These are phyloP conservation scores for Camellia sinensis DNA, from an alignment of 148 eudicot genomes.

Conservation along the genomic window DNA sequence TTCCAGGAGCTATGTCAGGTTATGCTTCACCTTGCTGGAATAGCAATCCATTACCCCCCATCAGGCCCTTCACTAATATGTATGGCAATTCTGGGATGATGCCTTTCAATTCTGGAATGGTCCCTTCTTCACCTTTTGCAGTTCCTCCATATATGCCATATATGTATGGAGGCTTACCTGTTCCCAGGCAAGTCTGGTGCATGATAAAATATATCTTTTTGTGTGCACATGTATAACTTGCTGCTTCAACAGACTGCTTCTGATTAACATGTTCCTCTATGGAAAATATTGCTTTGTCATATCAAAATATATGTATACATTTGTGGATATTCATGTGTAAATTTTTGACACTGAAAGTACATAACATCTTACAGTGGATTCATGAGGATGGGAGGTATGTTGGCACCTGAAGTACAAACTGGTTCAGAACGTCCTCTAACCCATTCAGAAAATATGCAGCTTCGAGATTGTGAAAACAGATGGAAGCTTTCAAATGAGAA, in stretches of 20 bases:
- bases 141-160: constrained; percentile 46
- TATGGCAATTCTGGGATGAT: constrained; percentile 57
- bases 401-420: constrained; percentile 23
- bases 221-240: background rate
- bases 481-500: constrained; percentile 28
- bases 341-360: background rate
- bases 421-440: constrained; percentile 26
- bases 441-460: constrained; percentile 27
- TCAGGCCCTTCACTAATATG: constrained; percentile 42
- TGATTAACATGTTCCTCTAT: background rate
- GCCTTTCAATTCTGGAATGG: constrained; percentile 47
- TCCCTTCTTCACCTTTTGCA: constrained; percentile 37
- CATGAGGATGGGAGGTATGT: constrained; percentile 31
- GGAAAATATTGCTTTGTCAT: background rate
- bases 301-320: background rate
- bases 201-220: background rate
- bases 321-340: background rate
- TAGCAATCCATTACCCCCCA: constrained; percentile 30
- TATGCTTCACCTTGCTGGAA: constrained; percentile 58
- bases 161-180: constrained; percentile 39
- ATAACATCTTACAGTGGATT: constrained; percentile 35
- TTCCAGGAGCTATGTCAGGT: constrained; percentile 44
- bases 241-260: background rate
- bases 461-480: constrained; percentile 26
- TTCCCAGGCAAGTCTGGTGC: constrained; percentile 41